Evolutionary conservation across 1,284 basidiomycete species (phyloP).

Genomic region (Psilocybe mexicana): DNA sequence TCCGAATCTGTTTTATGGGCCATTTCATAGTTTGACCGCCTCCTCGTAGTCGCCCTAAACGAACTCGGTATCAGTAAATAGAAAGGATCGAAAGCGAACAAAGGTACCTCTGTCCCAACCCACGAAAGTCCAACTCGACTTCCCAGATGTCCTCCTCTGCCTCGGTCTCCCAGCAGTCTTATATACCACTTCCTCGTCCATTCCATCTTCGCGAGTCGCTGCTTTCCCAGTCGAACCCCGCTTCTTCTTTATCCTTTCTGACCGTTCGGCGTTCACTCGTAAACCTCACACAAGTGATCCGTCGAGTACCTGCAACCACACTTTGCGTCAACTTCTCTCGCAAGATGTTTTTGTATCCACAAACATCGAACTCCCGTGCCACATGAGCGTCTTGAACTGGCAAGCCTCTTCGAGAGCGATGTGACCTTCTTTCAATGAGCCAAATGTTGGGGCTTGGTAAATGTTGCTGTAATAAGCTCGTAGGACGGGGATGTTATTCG

Average conservation of each 20-base stretch:
- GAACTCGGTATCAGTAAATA: background rate
- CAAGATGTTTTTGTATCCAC: constrained; percentile 66
- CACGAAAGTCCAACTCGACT: constrained; percentile 59
- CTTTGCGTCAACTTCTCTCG: constrained; percentile 67
- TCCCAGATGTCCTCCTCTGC: constrained; percentile 79
- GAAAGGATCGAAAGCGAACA: constrained; percentile 22
- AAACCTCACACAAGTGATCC: constrained; percentile 71
- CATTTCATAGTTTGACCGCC: constrained; percentile 55
- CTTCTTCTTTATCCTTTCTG: constrained; percentile 60
- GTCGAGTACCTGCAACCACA: constrained; percentile 77
- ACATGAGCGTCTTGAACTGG: constrained; percentile 50
- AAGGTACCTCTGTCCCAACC: constrained; percentile 60
- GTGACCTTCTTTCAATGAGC: constrained; percentile 54
- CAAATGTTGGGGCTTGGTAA: constrained; percentile 65
- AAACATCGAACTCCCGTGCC: constrained; percentile 65
- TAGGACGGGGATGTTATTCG: constrained; percentile 66
- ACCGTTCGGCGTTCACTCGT: constrained; percentile 71
- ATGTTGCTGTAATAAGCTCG: constrained; percentile 56
- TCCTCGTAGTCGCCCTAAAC: constrained; percentile 48
- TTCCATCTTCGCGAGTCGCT: constrained; percentile 51
- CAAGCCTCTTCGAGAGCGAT: constrained; percentile 63
- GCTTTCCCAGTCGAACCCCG: constrained; percentile 53
- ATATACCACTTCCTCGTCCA: constrained; percentile 63
- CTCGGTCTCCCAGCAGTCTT: constrained; percentile 68
- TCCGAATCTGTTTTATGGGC: constrained; percentile 69